Evolutionary conservation across 1,284 basidiomycete genomes (phyloP).

Genomic region (Athelia sp.): DNA sequence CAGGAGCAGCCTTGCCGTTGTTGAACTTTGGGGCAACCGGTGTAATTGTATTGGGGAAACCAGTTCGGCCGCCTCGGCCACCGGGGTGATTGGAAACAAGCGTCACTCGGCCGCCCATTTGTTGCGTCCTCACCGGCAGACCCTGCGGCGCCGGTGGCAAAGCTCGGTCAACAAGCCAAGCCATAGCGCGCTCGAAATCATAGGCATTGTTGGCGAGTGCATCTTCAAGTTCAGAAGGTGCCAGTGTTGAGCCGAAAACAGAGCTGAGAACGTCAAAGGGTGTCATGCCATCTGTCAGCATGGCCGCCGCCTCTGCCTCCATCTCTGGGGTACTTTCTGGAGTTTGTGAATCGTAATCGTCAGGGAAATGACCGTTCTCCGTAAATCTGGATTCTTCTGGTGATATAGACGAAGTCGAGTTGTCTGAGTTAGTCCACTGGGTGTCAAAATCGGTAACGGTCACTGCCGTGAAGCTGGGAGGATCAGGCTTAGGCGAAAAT

Average conservation of each 20-base stretch:
- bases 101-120: conserved; percentile 58
- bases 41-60: conserved; percentile 27
- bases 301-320: conserved; percentile 50
- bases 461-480: conserved; percentile 58
- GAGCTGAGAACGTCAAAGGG: conserved; percentile 94
- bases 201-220: conserved; percentile 85
- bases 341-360: conserved; percentile 21
- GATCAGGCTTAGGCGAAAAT: conserved; percentile 45
- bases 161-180: conserved; percentile 79
- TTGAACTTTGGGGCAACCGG: conserved; percentile 47
- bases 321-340: conserved; percentile 37
- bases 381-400: conserved; percentile 36
- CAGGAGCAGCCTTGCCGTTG: conserved; percentile 52
- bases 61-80: conserved; percentile 41
- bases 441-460: conserved; percentile 57
- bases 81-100: conserved; percentile 52
- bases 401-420: conserved; percentile 43
- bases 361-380: conserved; percentile 14
- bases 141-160: conserved; percentile 39
- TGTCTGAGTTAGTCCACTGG: conserved; percentile 50
- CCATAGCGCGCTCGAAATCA: conserved; percentile 94
- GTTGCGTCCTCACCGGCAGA: conserved; percentile 48
- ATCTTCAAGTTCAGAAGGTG: conserved; percentile 89
- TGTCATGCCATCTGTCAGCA: conserved; percentile 86
- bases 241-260: conserved; percentile 86